A percentile compares a stretch with the other conserved stretches of the same genome.
phyloP scores from a whole-genome alignment of 2,329 filamentous ascomycete genomes.

The Purpureocillium lavendulum region DNA sequence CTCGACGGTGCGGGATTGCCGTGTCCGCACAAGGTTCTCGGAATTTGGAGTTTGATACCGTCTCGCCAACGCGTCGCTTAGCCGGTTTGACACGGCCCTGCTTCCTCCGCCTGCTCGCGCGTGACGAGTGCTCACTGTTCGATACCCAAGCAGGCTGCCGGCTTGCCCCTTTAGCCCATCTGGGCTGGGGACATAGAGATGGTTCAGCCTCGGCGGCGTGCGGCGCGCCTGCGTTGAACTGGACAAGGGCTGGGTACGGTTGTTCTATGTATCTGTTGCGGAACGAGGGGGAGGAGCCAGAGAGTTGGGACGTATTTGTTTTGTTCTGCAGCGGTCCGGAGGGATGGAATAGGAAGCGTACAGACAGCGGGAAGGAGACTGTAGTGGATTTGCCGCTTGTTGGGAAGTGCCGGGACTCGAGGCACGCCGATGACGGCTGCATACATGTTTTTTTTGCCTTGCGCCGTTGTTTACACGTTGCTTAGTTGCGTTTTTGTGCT shows the following conservation, averaged over 20 bases:
- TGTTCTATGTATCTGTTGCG: conserved; percentile 26
- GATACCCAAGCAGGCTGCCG: conserved; percentile 1
- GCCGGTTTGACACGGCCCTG: conserved; percentile 1
- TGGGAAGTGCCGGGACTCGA: conserved; percentile 20
- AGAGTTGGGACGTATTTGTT: conserved; percentile 18
- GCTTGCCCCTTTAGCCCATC: background rate
- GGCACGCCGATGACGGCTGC: conserved; percentile 33
- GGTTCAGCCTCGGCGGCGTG: no score
- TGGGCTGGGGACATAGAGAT: background rate
- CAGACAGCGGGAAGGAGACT: conserved; percentile 12
- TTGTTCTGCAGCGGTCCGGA: conserved; percentile 15
- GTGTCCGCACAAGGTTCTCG: conserved; percentile 27
- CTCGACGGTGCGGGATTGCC: conserved; percentile 21
- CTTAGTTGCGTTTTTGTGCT: background rate
- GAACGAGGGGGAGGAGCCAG: conserved; percentile 19
- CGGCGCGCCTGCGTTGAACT: conserved; percentile 11
- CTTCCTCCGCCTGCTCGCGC: conserved; percentile 1
- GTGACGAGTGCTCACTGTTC: conserved; percentile 1
- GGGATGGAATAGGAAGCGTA: conserved; percentile 19
- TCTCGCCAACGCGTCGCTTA: conserved; percentile 22
- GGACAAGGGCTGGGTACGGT: conserved; percentile 19
- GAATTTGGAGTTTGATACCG: conserved; percentile 34
- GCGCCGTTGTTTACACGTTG: background rate
- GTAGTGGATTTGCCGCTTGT: conserved; percentile 11
- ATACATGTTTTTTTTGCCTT: conserved; percentile 35